phyloP scores from a whole-genome alignment of 2,329 filamentous ascomycete species.

The Reticulascus tulasneorum region DNA sequence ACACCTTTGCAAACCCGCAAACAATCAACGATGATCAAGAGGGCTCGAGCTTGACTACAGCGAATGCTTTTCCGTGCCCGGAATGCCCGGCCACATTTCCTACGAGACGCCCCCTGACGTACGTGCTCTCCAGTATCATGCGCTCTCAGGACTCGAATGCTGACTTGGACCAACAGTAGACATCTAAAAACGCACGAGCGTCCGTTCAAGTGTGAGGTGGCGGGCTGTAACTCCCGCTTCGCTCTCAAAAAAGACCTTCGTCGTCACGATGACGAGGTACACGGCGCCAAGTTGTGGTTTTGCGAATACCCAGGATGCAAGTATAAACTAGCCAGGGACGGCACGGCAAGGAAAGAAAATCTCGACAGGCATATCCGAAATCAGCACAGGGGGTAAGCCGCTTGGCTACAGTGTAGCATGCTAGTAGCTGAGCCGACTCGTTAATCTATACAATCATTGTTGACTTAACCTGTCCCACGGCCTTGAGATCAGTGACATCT shows the following conservation, averaged over 20 bases:
- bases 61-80: neutral
- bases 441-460: too few relatives aligned
- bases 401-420: too few relatives aligned
- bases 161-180: neutral
- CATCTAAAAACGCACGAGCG: neutral
- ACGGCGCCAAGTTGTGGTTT: neutral
- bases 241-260: constrained; percentile 5
- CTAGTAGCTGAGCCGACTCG: too few relatives aligned
- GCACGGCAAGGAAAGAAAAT: constrained; percentile 2
- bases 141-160: neutral
- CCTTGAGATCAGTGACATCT: too few relatives aligned
- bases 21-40: neutral
- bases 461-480: too few relatives aligned
- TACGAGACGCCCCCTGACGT: neutral
- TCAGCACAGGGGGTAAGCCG: neutral
- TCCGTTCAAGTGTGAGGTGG: constrained; percentile 5
- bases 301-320: constrained; percentile 6
- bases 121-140: neutral
- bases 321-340: too few relatives aligned
- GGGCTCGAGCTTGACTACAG: neutral
- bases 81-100: neutral
- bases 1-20: neutral
- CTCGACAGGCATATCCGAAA: constrained; percentile 1
- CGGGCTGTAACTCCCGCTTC: constrained; percentile 4
- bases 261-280: constrained; percentile 1